Evolutionary conservation across 257 asterid genomes (phyloP).

Genomic region (Knoxia roxburghii): DNA sequence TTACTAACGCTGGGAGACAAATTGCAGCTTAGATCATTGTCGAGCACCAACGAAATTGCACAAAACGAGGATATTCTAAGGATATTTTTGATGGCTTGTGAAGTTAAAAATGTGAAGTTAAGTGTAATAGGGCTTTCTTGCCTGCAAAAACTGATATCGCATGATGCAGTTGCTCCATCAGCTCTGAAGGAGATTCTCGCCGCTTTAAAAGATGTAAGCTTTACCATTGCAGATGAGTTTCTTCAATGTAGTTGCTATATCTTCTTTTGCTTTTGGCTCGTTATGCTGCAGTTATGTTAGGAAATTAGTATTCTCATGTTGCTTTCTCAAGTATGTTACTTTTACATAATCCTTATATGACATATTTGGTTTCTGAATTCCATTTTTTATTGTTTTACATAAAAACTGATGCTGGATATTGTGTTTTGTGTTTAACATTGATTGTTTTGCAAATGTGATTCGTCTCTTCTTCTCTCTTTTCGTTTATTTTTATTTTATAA

Average conservation of each 20-base stretch:
- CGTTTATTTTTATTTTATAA: no score
- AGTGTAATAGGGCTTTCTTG: conserved; percentile 88
- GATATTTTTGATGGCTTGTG: conserved; percentile 96
- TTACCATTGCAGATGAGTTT: neutral
- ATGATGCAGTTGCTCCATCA: conserved; percentile 85
- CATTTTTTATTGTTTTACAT: no score
- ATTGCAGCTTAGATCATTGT: conserved; percentile 79
- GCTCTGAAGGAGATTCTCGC: conserved; percentile 73
- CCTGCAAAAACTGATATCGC: conserved; percentile 88
- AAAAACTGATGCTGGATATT: no score
- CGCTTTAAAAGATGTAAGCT: conserved; percentile 86
- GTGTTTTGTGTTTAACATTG: neutral
- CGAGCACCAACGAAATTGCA: conserved; percentile 84
- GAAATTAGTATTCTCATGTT: neutral
- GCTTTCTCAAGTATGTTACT: no score
- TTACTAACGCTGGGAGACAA: conserved; percentile 17
- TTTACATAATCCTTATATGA: neutral
- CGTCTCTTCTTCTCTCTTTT: neutral
- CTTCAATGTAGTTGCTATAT: neutral
- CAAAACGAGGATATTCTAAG: conserved; percentile 73
- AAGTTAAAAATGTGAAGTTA: conserved; percentile 73
- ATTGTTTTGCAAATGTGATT: neutral
- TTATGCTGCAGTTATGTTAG: neutral
- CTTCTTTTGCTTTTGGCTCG: conserved; percentile 4
- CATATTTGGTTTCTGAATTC: neutral